phyloP scores from a whole-genome alignment of 2,329 filamentous ascomycete genomes.

The Penicillium sp. region DNA sequence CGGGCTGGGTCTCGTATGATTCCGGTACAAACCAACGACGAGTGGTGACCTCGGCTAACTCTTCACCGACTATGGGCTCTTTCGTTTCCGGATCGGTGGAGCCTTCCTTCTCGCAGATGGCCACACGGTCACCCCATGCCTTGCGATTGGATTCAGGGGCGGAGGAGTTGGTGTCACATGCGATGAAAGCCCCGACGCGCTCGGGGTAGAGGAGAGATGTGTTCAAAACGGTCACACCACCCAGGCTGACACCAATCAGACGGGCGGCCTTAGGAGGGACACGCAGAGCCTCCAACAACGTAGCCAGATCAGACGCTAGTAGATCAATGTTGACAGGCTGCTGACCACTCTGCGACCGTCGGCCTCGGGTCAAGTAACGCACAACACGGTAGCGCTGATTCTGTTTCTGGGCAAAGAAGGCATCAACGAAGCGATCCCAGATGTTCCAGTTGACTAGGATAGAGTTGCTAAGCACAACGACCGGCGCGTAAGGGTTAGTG shows the following conservation, averaged over 20 bases:
- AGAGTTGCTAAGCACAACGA: conserved; percentile 75
- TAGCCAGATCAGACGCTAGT: conserved; percentile 65
- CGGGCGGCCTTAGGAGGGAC: conserved; percentile 62
- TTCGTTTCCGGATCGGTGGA: conserved; percentile 36
- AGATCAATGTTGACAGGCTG: conserved; percentile 60
- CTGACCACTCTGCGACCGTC: conserved; percentile 45
- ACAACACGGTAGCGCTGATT: conserved; percentile 67
- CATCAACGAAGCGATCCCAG: conserved; percentile 71
- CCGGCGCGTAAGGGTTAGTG: conserved; percentile 63
- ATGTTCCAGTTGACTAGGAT: conserved; percentile 75
- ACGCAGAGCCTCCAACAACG: conserved; percentile 67
- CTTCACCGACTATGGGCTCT: conserved; percentile 58
- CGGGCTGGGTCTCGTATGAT: conserved; percentile 58
- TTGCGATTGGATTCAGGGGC: conserved; percentile 71
- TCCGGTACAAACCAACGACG: conserved; percentile 69
- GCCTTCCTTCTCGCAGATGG: conserved; percentile 60
- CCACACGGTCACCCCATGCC: conserved; percentile 76
- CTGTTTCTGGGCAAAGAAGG: conserved; percentile 55
- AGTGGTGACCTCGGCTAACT: conserved; percentile 69
- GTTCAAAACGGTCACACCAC: conserved; percentile 74
- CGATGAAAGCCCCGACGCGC: conserved; percentile 61
- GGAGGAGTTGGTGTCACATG: conserved; percentile 75
- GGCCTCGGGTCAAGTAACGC: conserved; percentile 74
- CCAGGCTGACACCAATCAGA: conserved; percentile 75
- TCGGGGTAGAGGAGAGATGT: conserved; percentile 66